These are phyloP conservation scores for Anaeromyces robustus DNA, from an alignment of 192 early-diverging fungal genomes.

Conservation along the genomic window DNA sequence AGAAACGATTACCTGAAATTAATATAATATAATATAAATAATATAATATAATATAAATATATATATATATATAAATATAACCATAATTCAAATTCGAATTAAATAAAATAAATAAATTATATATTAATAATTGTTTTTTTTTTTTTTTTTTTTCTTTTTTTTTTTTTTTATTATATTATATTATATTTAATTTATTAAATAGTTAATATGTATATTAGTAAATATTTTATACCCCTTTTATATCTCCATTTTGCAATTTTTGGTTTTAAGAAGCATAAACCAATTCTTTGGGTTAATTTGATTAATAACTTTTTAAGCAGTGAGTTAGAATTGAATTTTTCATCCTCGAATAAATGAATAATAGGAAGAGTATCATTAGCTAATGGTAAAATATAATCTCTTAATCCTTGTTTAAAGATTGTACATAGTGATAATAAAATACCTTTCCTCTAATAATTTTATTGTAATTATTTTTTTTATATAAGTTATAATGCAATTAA, in stretches of 20 bases:
- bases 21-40: background rate
- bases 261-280: slow-evolving; percentile 60
- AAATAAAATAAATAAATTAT: too few relatives aligned
- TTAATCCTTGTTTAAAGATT: slow-evolving; percentile 51
- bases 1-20: background rate
- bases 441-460: slow-evolving; percentile 23
- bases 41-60: background rate
- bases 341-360: slow-evolving; percentile 18
- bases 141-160: too few relatives aligned
- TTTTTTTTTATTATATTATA: too few relatives aligned
- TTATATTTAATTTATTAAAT: too few relatives aligned
- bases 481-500: too few relatives aligned
- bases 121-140: too few relatives aligned
- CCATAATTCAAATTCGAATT: too few relatives aligned
- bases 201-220: too few relatives aligned
- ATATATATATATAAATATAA: too few relatives aligned
- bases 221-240: slow-evolving; percentile 47
- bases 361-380: slow-evolving; percentile 18
- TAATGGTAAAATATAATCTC: slow-evolving; percentile 36
- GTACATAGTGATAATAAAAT: slow-evolving; percentile 46
- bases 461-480: background rate
- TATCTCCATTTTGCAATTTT: slow-evolving; percentile 51
- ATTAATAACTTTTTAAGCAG: slow-evolving; percentile 61
- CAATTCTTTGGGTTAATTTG: slow-evolving; percentile 73
- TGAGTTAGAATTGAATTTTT: slow-evolving; percentile 46